phyloP scores from a whole-genome alignment of 2,329 filamentous ascomycete species.

The Chaetomiaceae sp. region DNA sequence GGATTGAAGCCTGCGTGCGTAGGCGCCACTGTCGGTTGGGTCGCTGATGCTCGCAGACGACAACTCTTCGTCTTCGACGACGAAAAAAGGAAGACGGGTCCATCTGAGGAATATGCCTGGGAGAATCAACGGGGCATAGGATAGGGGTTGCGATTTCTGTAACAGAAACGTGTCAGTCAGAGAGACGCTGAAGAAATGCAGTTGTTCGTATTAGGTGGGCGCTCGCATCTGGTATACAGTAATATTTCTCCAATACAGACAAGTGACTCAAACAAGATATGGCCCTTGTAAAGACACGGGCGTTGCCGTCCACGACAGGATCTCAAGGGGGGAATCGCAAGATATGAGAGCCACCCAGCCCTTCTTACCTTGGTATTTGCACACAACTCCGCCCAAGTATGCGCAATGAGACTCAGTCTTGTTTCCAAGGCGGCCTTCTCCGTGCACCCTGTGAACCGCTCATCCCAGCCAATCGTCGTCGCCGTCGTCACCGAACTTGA shows the following conservation, averaged over 20 bases:
- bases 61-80: constrained; percentile 21
- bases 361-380: constrained; percentile 31
- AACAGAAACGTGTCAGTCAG: not conserved
- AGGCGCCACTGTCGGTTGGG: constrained; percentile 30
- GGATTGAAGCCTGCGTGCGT: constrained; percentile 28
- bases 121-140: constrained; percentile 7
- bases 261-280: too few relatives aligned
- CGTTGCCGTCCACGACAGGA: too few relatives aligned
- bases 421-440: constrained; percentile 28
- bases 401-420: constrained; percentile 37
- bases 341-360: not conserved
- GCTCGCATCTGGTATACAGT: not conserved
- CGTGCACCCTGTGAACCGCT: constrained; percentile 27
- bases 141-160: constrained; percentile 4
- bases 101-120: constrained; percentile 28
- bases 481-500: too few relatives aligned
- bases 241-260: too few relatives aligned
- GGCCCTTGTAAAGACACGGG: not conserved
- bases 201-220: too few relatives aligned
- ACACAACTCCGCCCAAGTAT: constrained; percentile 36
- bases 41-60: constrained; percentile 26
- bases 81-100: constrained; percentile 14
- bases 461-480: constrained; percentile 35
- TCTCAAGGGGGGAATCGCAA: not conserved
- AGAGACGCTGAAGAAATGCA: not conserved